These are phyloP conservation scores for Penicillium samsonianum DNA, from an alignment of 495 filamentous ascomycete genomes.

Conservation along the genomic window DNA sequence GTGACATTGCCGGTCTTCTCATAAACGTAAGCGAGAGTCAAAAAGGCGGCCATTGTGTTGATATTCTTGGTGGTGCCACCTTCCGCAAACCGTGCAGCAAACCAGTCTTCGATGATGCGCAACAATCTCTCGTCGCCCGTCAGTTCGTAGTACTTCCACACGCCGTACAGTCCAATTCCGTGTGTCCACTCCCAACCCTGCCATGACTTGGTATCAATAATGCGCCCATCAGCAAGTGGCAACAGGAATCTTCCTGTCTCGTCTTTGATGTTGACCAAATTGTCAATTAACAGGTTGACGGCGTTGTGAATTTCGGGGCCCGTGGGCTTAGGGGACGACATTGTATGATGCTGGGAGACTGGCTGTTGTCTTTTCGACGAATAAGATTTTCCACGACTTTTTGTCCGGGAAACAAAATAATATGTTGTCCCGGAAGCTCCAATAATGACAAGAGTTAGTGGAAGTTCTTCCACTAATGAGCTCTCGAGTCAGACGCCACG, in stretches of 20 bases:
- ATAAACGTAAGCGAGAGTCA: conserved; percentile 71
- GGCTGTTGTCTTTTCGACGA: not conserved
- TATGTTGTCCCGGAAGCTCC: not conserved
- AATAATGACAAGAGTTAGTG: not conserved
- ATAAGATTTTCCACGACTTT: not conserved
- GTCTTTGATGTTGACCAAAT: conserved; percentile 70
- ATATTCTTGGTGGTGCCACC: conserved; percentile 78
- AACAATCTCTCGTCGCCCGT: conserved; percentile 55
- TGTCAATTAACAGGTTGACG: conserved; percentile 63
- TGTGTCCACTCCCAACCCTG: conserved; percentile 81
- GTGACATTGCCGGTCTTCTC: conserved; percentile 61
- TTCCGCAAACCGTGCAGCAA: conserved; percentile 59
- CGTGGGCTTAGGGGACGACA: conserved; percentile 21
- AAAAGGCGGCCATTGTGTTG: conserved; percentile 75
- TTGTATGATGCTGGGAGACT: conserved; percentile 14
- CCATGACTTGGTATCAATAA: conserved; percentile 81
- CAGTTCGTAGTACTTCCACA: conserved; percentile 73
- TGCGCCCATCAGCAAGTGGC: conserved; percentile 63
- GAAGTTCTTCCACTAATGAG: conserved; percentile 14
- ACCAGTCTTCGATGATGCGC: conserved; percentile 67
- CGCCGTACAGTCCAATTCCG: conserved; percentile 73
- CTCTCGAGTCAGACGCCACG: not conserved
- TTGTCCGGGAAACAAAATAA: not conserved
- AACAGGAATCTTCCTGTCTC: conserved; percentile 68
- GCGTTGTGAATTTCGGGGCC: conserved; percentile 51